phyloP scores from a whole-genome alignment of 2,329 filamentous ascomycete species.

The Myotisia sp. region DNA sequence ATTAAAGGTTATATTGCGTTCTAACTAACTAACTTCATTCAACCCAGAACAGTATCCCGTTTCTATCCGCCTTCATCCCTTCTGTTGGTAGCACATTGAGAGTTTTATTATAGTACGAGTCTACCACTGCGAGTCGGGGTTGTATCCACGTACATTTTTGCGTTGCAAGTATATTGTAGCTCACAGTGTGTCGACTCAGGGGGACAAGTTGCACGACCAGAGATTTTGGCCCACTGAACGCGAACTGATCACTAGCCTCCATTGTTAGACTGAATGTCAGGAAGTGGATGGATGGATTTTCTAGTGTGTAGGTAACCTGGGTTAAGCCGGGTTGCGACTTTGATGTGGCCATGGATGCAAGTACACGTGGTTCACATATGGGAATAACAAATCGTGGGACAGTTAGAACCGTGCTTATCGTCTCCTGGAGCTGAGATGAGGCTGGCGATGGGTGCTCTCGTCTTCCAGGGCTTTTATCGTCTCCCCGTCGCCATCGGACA shows the following conservation, averaged over 20 bases:
- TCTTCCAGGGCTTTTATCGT: slow-evolving; percentile 18
- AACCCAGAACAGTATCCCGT: slow-evolving; percentile 33
- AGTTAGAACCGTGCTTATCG: slow-evolving; percentile 50
- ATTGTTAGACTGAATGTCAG: slow-evolving; percentile 83
- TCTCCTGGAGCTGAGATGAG: neutral
- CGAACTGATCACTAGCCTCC: slow-evolving; percentile 86
- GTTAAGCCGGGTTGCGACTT: slow-evolving; percentile 21
- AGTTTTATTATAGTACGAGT: slow-evolving; percentile 87
- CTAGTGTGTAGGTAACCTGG: slow-evolving; percentile 55
- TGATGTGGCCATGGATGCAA: slow-evolving; percentile 36
- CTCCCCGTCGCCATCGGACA: slow-evolving; percentile 59
- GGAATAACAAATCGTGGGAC: slow-evolving; percentile 71
- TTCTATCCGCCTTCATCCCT: slow-evolving; percentile 45
- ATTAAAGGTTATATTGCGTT: too few relatives aligned
- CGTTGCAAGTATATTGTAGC: slow-evolving; percentile 60
- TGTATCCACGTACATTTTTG: slow-evolving; percentile 51
- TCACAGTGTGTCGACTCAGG: slow-evolving; percentile 57
- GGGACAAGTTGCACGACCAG: slow-evolving; percentile 69
- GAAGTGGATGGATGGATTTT: slow-evolving; percentile 90
- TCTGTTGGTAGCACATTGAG: slow-evolving; percentile 67
- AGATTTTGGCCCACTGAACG: slow-evolving; percentile 78
- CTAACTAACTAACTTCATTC: slow-evolving; percentile 16
- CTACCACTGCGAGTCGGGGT: slow-evolving; percentile 62
- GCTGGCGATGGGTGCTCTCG: neutral
- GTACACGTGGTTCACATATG: slow-evolving; percentile 71